phyloP scores from a whole-genome alignment of 2,329 filamentous ascomycete genomes.

The Penicillium sp. region DNA sequence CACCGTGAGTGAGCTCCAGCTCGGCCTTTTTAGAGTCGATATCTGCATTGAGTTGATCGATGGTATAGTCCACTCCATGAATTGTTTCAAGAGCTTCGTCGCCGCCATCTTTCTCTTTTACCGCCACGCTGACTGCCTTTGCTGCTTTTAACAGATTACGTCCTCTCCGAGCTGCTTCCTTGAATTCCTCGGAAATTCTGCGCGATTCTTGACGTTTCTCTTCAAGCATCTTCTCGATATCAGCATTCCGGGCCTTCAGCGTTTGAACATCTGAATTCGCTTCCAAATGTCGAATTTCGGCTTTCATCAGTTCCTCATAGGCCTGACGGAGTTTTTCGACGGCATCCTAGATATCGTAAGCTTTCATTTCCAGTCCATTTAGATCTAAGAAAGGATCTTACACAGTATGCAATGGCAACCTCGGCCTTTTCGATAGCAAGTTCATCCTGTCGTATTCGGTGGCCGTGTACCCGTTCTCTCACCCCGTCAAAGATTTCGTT shows the following conservation, averaged over 20 bases:
- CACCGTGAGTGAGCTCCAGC: slow-evolving; percentile 78
- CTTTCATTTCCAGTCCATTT: neutral
- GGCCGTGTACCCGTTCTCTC: slow-evolving; percentile 53
- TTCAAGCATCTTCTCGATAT: slow-evolving; percentile 57
- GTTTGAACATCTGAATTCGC: slow-evolving; percentile 77
- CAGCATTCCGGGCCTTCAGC: slow-evolving; percentile 67
- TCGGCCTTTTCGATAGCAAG: slow-evolving; percentile 61
- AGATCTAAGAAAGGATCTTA: slow-evolving; percentile 36
- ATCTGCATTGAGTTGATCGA: slow-evolving; percentile 71
- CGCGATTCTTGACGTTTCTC: slow-evolving; percentile 47
- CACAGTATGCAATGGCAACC: slow-evolving; percentile 60
- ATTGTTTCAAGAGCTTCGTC: slow-evolving; percentile 49
- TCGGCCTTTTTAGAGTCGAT: slow-evolving; percentile 75
- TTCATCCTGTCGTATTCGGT: slow-evolving; percentile 61
- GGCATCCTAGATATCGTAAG: slow-evolving; percentile 49
- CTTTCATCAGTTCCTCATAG: slow-evolving; percentile 69
- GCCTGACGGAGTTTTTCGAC: slow-evolving; percentile 66
- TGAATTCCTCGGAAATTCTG: slow-evolving; percentile 39
- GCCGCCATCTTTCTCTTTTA: slow-evolving; percentile 29
- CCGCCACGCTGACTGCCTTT: slow-evolving; percentile 24
- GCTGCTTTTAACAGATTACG: slow-evolving; percentile 1
- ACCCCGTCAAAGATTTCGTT: slow-evolving; percentile 47
- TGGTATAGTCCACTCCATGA: slow-evolving; percentile 50
- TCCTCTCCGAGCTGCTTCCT: slow-evolving; percentile 26
- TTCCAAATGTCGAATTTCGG: slow-evolving; percentile 74